These are phyloP conservation scores for Plectosphaerella plurivora DNA, from an alignment of 2,329 filamentous ascomycete genomes.

Conservation along the genomic window DNA sequence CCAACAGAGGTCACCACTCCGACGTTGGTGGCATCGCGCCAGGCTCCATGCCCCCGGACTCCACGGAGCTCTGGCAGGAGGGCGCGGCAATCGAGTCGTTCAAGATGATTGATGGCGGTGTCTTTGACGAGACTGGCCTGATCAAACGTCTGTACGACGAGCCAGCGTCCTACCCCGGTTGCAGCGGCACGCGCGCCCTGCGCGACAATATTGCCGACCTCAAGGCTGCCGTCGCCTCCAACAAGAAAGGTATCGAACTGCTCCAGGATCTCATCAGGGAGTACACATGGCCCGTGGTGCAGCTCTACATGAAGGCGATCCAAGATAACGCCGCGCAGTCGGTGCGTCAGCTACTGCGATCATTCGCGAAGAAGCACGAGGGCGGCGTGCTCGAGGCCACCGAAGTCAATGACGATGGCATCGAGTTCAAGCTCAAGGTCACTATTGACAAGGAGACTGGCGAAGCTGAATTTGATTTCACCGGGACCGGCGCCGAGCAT, in stretches of 20 bases:
- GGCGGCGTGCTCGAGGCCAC: constrained; percentile 64
- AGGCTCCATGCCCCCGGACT: constrained; percentile 78
- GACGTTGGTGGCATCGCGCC: constrained; percentile 72
- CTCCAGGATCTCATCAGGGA: constrained; percentile 72
- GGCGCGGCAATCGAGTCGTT: constrained; percentile 61
- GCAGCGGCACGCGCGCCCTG: constrained; percentile 65
- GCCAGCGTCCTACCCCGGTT: constrained; percentile 56
- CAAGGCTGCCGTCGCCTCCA: constrained; percentile 71
- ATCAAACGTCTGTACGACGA: constrained; percentile 63
- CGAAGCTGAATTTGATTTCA: constrained; percentile 58
- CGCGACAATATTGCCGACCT: constrained; percentile 74
- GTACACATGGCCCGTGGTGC: constrained; percentile 70
- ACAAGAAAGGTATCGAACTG: constrained; percentile 70
- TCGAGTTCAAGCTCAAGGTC: constrained; percentile 19
- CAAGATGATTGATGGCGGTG: constrained; percentile 70
- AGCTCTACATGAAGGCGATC: constrained; percentile 12
- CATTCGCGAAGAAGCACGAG: constrained; percentile 54
- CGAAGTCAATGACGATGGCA: constrained; percentile 68
- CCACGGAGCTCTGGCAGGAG: constrained; percentile 60
- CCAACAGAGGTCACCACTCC: constrained; percentile 26
- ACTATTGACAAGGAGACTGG: constrained; percentile 58
- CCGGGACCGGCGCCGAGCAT: constrained; percentile 48
- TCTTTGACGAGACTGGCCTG: constrained; percentile 73
- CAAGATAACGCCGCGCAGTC: constrained; percentile 10
- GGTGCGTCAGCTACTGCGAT: constrained; percentile 8